Base-by-base conservation (phyloP, 31 red algal species). In the Endocladia muricata region DNA sequence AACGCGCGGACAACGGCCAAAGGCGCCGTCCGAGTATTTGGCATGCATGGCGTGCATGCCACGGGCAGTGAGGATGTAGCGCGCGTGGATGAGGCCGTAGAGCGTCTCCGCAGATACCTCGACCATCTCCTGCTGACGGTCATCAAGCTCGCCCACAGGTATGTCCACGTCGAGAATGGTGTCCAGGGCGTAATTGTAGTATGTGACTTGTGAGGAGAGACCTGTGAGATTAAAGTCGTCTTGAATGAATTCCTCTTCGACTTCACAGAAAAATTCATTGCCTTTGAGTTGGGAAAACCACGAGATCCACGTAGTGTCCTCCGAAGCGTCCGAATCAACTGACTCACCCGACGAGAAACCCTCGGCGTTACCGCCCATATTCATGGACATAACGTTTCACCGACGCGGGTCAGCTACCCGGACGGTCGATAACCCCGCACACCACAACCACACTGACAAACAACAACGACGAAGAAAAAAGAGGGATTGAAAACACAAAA, bases 181-280 rank as follows among this genome's bases (percentile, higher is more conserved):
- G 73, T 98, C 96, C 19, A 98, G 84, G n/a, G 96, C 96, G 59
- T 98, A 94, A 35, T 98, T 89, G 66, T 98, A 98, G 81, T 94
- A 98, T 17, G 96, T 83, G 64, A 98, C 91, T 60, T 92, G 88
- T 15, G 89, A 79, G 55, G 79, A 85, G 39, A 98, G 64, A 21
- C 96, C 91, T 17, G 91, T 94, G 21, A 98, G 64, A 73, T 98
- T 98, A 41, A 98, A 98, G 68, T 98, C 96, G 78, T 98, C 96
- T 39, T 98, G 88, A 68, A 98, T 98, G 63, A 94, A 98, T 26
- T 98, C 96, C 67, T 98, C 96, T 41, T 98, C 96, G 15, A 98
- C 96, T 58, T 98, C 96, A 63, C 96, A 98, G 57, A 98, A 98
- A 55, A 98, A 98, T 83, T 98, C 96, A 62, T 98, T 98, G 31